These are phyloP conservation scores for Vachellia pachyceras DNA, from an alignment of 306 rosid species.

Conservation along the genomic window DNA sequence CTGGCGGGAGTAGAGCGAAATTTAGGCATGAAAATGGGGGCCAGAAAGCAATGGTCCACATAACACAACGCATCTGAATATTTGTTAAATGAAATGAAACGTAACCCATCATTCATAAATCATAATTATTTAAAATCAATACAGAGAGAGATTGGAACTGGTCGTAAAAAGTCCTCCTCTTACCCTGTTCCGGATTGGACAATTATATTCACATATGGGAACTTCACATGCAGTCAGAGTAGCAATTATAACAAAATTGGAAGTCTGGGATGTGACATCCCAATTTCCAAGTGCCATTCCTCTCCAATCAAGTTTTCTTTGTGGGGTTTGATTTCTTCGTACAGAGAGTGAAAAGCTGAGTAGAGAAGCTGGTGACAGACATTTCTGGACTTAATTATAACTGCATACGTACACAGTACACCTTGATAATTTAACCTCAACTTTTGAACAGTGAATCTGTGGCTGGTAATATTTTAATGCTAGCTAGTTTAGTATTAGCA, in stretches of 20 bases:
- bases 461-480: not conserved
- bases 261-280: conserved; percentile 16
- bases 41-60: not conserved
- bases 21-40: conserved; percentile 59
- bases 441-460: not conserved
- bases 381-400: too few relatives aligned
- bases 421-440: not conserved
- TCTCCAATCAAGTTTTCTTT: conserved; percentile 9
- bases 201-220: conserved; percentile 25
- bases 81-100: not conserved
- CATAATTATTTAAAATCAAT: not conserved
- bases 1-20: conserved; percentile 44
- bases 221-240: conserved; percentile 28
- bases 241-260: conserved; percentile 16
- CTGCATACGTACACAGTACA: too few relatives aligned
- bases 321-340: not conserved
- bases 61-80: not conserved
- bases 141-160: not conserved
- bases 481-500: too few relatives aligned
- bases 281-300: conserved; percentile 6
- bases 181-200: conserved; percentile 28
- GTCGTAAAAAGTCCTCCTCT: not conserved
- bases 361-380: too few relatives aligned
- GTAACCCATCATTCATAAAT: not conserved
- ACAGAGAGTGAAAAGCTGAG: not conserved